These are phyloP conservation scores for Spathaspora hagerdaliae DNA, from an alignment of 805 yeast species.

Conservation along the genomic window DNA sequence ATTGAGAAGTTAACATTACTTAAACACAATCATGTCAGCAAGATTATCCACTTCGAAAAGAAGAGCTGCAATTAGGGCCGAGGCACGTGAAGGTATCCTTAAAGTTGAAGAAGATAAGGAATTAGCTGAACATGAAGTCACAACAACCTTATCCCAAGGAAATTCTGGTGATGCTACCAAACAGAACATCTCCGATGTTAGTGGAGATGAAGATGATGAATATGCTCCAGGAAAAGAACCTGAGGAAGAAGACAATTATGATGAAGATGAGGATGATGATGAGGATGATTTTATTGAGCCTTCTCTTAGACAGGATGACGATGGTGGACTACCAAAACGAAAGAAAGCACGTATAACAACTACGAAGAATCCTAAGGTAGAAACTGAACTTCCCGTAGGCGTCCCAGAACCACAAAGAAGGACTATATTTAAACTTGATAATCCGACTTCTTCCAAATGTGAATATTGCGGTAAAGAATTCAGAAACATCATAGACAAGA, in stretches of 20 bases:
- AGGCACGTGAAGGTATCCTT: slow-evolving; percentile 1
- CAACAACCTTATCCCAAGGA: not conserved
- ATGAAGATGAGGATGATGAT: slow-evolving; percentile 1
- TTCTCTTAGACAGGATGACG: not conserved
- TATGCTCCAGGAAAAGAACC: slow-evolving; percentile 1
- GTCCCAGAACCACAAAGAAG: not conserved
- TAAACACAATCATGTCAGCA: not conserved
- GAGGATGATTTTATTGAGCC: not conserved
- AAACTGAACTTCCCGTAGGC: not conserved
- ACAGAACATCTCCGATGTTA: not conserved
- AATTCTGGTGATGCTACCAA: slow-evolving; percentile 1
- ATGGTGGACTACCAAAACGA: not conserved
- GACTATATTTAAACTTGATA: slow-evolving; percentile 1
- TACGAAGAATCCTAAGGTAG: not conserved
- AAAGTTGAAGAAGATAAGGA: not conserved
- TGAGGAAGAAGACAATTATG: slow-evolving; percentile 4
- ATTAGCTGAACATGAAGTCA: not conserved
- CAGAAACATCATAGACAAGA: slow-evolving; percentile 6
- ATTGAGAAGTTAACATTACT: no score
- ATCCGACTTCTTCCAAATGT: slow-evolving; percentile 4
- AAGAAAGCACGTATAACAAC: not conserved
- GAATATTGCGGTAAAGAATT: slow-evolving; percentile 9
- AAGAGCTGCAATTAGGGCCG: slow-evolving; percentile 2
- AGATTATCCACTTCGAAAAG: slow-evolving; percentile 1
- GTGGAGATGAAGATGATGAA: slow-evolving; percentile 4